Conservation (phyloP, 768 basidiomycete genomes). For the Cystobasidium ongulense region DNA sequence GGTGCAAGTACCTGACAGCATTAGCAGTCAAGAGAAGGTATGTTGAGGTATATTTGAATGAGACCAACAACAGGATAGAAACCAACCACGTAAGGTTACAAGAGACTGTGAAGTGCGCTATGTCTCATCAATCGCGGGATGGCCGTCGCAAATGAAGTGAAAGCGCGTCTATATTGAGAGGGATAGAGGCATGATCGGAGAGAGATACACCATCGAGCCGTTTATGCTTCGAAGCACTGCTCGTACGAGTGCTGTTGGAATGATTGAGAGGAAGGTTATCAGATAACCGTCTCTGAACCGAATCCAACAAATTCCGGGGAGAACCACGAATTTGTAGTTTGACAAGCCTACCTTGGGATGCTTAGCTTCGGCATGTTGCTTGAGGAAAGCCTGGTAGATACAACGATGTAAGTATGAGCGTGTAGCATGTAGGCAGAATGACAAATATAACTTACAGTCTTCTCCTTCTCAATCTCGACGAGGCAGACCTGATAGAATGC, state of each 20-base stretch:
- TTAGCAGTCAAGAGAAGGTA: no score
- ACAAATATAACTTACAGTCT: not conserved
- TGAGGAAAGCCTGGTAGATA: not conserved
- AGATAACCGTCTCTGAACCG: no score
- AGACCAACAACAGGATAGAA: not conserved
- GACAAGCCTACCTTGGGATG: slow-evolving; percentile 11
- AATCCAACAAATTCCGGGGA: no score
- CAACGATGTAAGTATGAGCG: no score
- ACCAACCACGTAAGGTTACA: not conserved
- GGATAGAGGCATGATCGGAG: not conserved
- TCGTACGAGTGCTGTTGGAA: not conserved
- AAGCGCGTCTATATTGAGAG: not conserved
- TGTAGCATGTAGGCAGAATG: not conserved
- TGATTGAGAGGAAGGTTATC: no score
- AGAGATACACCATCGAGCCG: no score
- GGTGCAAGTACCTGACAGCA: no score
- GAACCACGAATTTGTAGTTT: no score
- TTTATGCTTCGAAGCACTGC: not conserved
- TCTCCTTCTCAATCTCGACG: slow-evolving; percentile 25
- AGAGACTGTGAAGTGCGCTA: not conserved
- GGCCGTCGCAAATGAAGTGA: not conserved
- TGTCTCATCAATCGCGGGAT: not conserved
- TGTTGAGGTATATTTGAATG: no score
- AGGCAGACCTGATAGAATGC: slow-evolving; percentile 8
- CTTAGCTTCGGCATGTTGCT: slow-evolving; percentile 9